Conservation (phyloP, 2,329 filamentous ascomycete genomes). For the Alternaria postmessia region DNA sequence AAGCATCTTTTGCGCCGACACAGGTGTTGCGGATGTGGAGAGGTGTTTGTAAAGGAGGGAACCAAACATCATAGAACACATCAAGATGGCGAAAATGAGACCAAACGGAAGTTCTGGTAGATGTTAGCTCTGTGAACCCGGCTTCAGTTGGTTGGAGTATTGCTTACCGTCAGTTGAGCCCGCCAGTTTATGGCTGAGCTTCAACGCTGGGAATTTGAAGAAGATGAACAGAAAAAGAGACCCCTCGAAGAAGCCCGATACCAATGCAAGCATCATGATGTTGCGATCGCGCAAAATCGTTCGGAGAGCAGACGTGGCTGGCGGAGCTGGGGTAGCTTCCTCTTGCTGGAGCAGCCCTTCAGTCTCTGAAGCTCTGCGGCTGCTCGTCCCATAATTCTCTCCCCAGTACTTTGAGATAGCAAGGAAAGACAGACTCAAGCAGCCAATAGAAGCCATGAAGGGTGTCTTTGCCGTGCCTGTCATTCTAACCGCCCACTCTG, state of each 20-base stretch:
- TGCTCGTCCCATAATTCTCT: slow-evolving; percentile 59
- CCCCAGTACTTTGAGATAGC: slow-evolving; percentile 60
- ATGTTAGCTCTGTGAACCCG: slow-evolving; percentile 11
- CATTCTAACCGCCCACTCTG: slow-evolving; percentile 60
- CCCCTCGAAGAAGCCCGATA: slow-evolving; percentile 67
- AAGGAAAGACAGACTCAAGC: slow-evolving; percentile 56
- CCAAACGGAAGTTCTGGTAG: slow-evolving; percentile 54
- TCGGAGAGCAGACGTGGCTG: slow-evolving; percentile 33
- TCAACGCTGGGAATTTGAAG: slow-evolving; percentile 68
- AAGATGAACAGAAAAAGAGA: slow-evolving; percentile 71
- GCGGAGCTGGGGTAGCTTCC: slow-evolving; percentile 28
- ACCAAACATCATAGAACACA: slow-evolving; percentile 68
- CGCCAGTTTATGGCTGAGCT: slow-evolving; percentile 39
- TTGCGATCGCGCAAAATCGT: slow-evolving; percentile 53
- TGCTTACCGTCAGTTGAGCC: slow-evolving; percentile 39
- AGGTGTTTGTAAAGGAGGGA: slow-evolving; percentile 61
- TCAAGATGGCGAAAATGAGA: slow-evolving; percentile 65
- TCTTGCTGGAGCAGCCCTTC: slow-evolving; percentile 39
- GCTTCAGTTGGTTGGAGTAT: too few relatives aligned
- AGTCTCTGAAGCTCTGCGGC: slow-evolving; percentile 26
- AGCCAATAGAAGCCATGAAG: slow-evolving; percentile 57
- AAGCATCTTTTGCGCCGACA: slow-evolving; percentile 40
- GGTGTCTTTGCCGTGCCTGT: slow-evolving; percentile 62
- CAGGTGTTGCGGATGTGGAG: slow-evolving; percentile 29
- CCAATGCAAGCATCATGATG: slow-evolving; percentile 61